Evolutionary conservation across 2,329 filamentous ascomycete species (phyloP).

Genomic region (Cephalotrichum gorgonifer): DNA sequence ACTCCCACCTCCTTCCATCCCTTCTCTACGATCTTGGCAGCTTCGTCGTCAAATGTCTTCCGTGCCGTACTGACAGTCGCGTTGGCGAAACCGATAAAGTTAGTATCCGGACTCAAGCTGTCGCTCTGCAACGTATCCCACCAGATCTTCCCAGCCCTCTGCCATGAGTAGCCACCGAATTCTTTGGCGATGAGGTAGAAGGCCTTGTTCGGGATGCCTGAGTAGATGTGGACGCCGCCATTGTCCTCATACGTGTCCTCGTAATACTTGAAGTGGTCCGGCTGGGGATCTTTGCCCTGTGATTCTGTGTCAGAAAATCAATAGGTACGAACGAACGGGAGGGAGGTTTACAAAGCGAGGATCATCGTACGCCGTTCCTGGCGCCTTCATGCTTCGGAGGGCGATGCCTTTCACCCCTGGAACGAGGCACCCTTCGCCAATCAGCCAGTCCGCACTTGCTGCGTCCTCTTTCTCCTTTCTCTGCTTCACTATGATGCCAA

Average conservation of each 20-base stretch:
- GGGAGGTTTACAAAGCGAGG: constrained; percentile 30
- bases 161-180: constrained; percentile 4
- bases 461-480: constrained; percentile 32
- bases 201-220: constrained; percentile 4
- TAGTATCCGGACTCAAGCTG: constrained; percentile 26
- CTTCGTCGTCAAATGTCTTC: constrained; percentile 29
- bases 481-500: constrained; percentile 49
- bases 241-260: constrained; percentile 30
- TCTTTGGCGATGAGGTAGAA: not conserved
- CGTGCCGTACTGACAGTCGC: constrained; percentile 34
- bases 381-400: constrained; percentile 42
- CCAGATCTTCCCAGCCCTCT: constrained; percentile 3
- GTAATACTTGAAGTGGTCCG: constrained; percentile 34
- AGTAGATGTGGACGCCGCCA: constrained; percentile 23
- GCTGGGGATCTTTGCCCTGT: constrained; percentile 42
- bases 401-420: constrained; percentile 39
- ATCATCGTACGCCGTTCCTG: constrained; percentile 42
- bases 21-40: constrained; percentile 30
- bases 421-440: constrained; percentile 41
- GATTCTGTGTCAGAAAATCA: not conserved
- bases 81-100: constrained; percentile 37
- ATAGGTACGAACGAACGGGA: not conserved
- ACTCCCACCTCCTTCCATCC: constrained; percentile 40
- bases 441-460: constrained; percentile 40
- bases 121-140: constrained; percentile 37